These are phyloP conservation scores for Polygonum aviculare DNA, from an alignment of 148 eudicot genomes.

Conservation along the genomic window DNA sequence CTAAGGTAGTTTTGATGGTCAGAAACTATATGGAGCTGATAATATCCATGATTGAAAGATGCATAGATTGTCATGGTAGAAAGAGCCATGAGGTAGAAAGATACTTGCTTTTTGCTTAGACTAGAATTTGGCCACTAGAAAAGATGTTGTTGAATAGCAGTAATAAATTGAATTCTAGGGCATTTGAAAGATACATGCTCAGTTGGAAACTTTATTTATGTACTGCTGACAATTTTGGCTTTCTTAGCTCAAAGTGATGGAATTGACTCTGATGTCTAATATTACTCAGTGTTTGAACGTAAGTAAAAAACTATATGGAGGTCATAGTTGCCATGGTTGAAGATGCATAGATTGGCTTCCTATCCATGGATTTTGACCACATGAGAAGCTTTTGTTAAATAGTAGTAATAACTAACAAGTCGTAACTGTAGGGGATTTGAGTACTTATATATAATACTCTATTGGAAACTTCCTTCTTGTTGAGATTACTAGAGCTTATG, in stretches of 20 bases:
- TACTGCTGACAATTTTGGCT: background rate
- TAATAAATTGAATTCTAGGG: background rate
- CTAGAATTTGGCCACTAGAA: background rate
- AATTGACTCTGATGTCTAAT: slow-evolving; percentile 3
- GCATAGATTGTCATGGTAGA: too few species aligned
- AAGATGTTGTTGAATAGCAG: background rate
- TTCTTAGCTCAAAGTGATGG: too few species aligned
- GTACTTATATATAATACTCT: background rate
- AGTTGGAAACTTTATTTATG: background rate
- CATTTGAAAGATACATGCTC: background rate
- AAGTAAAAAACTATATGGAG: slow-evolving; percentile 19
- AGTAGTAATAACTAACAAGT: background rate
- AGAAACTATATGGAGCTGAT: too few species aligned
- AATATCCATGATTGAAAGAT: too few species aligned
- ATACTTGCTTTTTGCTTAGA: background rate
- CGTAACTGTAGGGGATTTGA: background rate
- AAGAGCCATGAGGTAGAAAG: background rate
- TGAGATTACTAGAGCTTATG: background rate
- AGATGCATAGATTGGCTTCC: background rate
- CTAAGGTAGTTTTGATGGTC: slow-evolving; percentile 99
- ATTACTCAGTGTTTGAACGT: slow-evolving; percentile 25
- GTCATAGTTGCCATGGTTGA: too few species aligned
- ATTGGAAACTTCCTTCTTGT: background rate
- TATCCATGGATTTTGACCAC: background rate
- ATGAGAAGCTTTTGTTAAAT: background rate